Base-by-base conservation (phyloP, 257 asterid genomes). In the Lycium barbarum region DNA sequence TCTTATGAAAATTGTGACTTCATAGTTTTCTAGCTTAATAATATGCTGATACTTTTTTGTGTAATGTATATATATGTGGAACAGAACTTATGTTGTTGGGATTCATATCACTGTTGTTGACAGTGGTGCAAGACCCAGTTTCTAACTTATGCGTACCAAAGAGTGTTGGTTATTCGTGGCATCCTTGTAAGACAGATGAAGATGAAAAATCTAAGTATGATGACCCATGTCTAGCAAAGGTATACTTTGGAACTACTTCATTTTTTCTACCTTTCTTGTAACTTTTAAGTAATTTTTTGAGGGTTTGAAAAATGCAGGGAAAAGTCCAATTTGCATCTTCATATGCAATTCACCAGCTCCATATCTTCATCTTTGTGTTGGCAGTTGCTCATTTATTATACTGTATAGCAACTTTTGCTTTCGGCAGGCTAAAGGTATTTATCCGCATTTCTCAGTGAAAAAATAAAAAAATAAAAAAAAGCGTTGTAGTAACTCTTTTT, bases 21-120 rank as follows among this genome's bases (percentile, higher is more conserved):
- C 35, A 67, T 15, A 7, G 18, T 40, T 20, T 67, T 17, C 6
- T 1, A 18, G 26, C 2, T 58, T 7, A 14, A 14, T 20, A 4
- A 26, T 0, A 2, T 66, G 4, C 33, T 9, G 36, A 72, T 57
- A 43, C 10, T 43, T 40, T 18, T 40, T 40, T 15, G 58, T 73
- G 73, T 65, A 54, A 0, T 10, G 7, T 58, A 6, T 58, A 17
- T 57, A 14, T 18, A 40, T 36, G 14, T 68, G 76, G 20, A 13
- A 47, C 84, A 87, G 89, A 87, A 83, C 87, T 87, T 26, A 87
- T 87, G 89, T 63, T 87, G 70, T 55, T 87, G 86, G 89, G 89
- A 43, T 87, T 87, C 84, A 82, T 87, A 47, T 87, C 89, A 59
- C 65, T 87, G 86, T 18, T 87, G 26, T 81, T 87, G 33, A 87